Conservation (phyloP, 2,329 filamentous ascomycete species). For the Paecilomyces variotii region DNA sequence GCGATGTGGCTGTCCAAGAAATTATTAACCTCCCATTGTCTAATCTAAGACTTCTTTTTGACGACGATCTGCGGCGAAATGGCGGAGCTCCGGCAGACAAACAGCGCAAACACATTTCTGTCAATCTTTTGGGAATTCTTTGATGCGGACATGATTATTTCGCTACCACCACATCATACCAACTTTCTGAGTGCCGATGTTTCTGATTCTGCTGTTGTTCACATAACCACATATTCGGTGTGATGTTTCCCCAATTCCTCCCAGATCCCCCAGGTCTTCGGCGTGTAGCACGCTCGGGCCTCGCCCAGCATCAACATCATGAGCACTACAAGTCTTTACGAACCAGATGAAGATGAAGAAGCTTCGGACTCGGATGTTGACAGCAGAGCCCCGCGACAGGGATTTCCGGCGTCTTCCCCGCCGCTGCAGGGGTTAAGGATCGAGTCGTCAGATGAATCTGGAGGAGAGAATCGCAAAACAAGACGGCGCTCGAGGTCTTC, state of each 20-base stretch:
- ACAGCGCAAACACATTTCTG: conserved; percentile 30
- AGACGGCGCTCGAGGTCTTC: neutral
- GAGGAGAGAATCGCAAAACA: neutral
- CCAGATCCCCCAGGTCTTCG: conserved; percentile 2
- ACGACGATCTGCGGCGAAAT: conserved; percentile 1
- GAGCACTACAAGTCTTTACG: conserved; percentile 28
- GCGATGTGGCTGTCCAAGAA: neutral
- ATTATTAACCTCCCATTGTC: neutral
- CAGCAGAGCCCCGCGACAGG: conserved; percentile 4
- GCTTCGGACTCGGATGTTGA: conserved; percentile 13
- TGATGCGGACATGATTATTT: conserved; percentile 5
- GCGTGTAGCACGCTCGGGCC: conserved; percentile 27
- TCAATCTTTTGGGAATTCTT: neutral
- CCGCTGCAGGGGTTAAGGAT: conserved; percentile 7
- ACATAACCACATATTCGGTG: neutral
- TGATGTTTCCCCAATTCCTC: conserved; percentile 2
- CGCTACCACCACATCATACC: neutral
- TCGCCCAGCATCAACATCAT: conserved; percentile 41
- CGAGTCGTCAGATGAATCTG: conserved; percentile 3
- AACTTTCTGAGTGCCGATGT: neutral
- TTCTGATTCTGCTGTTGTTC: neutral
- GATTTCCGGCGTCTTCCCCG: conserved; percentile 7
- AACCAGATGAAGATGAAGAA: conserved; percentile 25
- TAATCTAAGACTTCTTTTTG: neutral
- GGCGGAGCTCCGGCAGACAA: conserved; percentile 16